These are phyloP conservation scores for Metroxylon sagu DNA, from an alignment of 176 grass and related monocot species.

Conservation along the genomic window DNA sequence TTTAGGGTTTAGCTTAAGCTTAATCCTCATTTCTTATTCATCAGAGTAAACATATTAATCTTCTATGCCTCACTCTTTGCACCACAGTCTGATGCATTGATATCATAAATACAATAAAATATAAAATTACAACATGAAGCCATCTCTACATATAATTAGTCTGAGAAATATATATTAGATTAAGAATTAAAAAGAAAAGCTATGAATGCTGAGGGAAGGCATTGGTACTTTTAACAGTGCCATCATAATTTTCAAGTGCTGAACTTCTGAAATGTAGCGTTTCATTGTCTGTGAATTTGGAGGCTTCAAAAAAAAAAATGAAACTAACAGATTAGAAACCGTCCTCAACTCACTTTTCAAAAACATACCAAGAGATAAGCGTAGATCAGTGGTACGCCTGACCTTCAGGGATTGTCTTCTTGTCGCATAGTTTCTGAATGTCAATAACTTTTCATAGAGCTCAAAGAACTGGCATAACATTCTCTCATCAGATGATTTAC, in stretches of 20 bases:
- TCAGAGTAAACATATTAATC: no score
- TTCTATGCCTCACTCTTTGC: not conserved
- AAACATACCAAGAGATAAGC: conserved; percentile 1
- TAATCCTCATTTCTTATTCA: conserved; percentile 39
- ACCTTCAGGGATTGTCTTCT: conserved; percentile 96
- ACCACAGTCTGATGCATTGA: not conserved
- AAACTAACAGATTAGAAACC: conserved; percentile 33
- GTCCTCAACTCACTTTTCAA: conserved; percentile 1
- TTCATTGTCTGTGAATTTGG: conserved; percentile 16
- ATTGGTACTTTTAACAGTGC: conserved; percentile 65
- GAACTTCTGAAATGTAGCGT: conserved; percentile 77
- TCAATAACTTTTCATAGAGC: conserved; percentile 70
- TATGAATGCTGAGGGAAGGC: not conserved
- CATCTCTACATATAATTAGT: no score
- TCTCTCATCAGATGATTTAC: conserved; percentile 1
- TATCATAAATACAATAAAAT: not conserved
- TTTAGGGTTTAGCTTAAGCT: no score
- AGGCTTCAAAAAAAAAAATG: conserved; percentile 72
- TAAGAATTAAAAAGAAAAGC: no score
- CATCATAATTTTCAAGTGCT: conserved; percentile 51
- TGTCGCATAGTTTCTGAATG: conserved; percentile 85
- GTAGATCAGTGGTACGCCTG: conserved; percentile 15
- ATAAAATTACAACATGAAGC: not conserved
- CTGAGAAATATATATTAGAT: no score
- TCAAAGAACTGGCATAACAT: no score